These are phyloP conservation scores for Globisporangium camurandrum DNA, from an alignment of 352 stramenopile genomes.

Conservation along the genomic window DNA sequence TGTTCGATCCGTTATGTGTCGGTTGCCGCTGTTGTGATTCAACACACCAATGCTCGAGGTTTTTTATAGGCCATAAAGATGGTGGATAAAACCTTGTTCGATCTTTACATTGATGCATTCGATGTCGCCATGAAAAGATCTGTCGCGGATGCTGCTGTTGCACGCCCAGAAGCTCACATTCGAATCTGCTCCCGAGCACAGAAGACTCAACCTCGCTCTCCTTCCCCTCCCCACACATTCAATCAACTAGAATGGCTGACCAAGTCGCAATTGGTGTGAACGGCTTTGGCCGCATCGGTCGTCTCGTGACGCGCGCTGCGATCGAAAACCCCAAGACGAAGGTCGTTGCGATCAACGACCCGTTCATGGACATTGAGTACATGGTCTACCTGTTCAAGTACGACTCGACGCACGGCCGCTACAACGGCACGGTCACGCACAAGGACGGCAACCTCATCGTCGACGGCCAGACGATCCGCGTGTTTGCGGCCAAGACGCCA, in stretches of 20 bases:
- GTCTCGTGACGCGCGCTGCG: conserved; percentile 36
- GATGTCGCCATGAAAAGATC: not conserved
- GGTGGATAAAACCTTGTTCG: too few relatives aligned
- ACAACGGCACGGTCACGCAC: conserved; percentile 80
- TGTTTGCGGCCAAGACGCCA: conserved; percentile 39
- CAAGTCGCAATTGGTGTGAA: conserved; percentile 47
- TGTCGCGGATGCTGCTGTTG: too few relatives aligned
- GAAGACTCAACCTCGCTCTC: conserved; percentile 5
- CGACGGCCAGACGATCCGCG: conserved; percentile 34
- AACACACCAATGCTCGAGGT: too few relatives aligned
- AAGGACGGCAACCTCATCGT: conserved; percentile 76
- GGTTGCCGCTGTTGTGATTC: too few relatives aligned
- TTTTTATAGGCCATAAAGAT: too few relatives aligned
- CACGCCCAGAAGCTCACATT: conserved; percentile 27
- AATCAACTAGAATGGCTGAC: conserved; percentile 17
- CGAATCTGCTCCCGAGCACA: conserved; percentile 22
- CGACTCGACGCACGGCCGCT: conserved; percentile 93
- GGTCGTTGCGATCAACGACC: conserved; percentile 49
- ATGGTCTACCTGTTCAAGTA: conserved; percentile 96
- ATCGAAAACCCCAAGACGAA: conserved; percentile 44
- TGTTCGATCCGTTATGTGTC: too few relatives aligned
- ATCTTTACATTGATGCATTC: too few relatives aligned
- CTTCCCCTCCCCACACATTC: not conserved
- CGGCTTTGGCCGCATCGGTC: conserved; percentile 49
- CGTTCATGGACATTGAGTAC: conserved; percentile 55